Percentiles rank a stretch among this genome's conserved stretches.
Conservation (phyloP, 2,329 filamentous ascomycete species). For the Calycina marina region DNA sequence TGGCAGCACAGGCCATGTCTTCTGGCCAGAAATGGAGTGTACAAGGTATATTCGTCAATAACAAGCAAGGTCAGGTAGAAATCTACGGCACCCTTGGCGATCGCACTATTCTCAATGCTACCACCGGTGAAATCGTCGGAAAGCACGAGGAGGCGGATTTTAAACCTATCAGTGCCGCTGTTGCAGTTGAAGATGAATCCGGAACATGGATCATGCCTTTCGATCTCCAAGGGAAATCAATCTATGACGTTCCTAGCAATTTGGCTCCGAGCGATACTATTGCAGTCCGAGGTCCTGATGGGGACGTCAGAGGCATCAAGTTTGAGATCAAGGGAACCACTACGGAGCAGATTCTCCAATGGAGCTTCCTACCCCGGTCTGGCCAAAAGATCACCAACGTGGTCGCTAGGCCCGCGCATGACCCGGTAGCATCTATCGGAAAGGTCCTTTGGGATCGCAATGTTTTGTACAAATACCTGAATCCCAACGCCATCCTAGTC, state of each 20-base stretch:
- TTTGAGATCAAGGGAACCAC: conserved; percentile 31
- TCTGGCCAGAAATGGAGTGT: conserved; percentile 46
- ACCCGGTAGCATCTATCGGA: conserved; percentile 88
- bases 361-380: conserved; percentile 56
- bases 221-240: conserved; percentile 32
- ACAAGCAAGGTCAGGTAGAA: conserved; percentile 31
- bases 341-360: conserved; percentile 37
- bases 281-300: conserved; percentile 34
- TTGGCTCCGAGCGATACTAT: conserved; percentile 37
- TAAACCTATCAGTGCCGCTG: conserved; percentile 31
- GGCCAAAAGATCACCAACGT: conserved; percentile 56
- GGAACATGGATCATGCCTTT: conserved; percentile 41
- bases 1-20: conserved; percentile 43
- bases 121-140: conserved; percentile 35
- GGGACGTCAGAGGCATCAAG: conserved; percentile 39
- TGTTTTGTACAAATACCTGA: conserved; percentile 97
- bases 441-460: conserved; percentile 80
- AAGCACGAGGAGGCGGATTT: conserved; percentile 26
- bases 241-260: conserved; percentile 29
- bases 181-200: conserved; percentile 35
- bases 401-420: conserved; percentile 54
- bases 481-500: conserved; percentile 69
- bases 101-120: conserved; percentile 38
- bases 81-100: conserved; percentile 36
- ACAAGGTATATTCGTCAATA: conserved; percentile 49